These are phyloP conservation scores for Nymphaea colorata DNA, from an alignment of 164 flowering plant genomes.

Conservation along the genomic window DNA sequence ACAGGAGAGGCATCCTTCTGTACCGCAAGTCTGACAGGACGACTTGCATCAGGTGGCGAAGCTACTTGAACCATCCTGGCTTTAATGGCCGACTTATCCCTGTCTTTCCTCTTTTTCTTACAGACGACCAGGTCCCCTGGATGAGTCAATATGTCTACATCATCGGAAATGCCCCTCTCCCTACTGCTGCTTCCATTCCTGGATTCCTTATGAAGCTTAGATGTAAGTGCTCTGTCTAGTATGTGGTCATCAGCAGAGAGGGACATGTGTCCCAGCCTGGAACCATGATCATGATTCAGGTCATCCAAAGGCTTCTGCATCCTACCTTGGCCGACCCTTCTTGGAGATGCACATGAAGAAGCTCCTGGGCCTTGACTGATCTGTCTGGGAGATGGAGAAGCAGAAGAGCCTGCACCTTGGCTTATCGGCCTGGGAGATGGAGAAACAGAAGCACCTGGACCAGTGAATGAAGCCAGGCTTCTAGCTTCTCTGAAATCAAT, in stretches of 20 bases:
- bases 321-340: conserved; percentile 29
- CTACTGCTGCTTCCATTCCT: conserved; percentile 35
- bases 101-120: conserved; percentile 93
- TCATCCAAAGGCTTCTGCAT: conserved; percentile 44
- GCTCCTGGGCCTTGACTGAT: neutral
- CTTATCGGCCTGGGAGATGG: neutral
- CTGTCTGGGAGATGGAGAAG: conserved; percentile 36
- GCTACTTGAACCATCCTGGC: conserved; percentile 42
- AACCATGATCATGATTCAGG: conserved; percentile 36
- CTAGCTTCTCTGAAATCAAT: conserved; percentile 73
- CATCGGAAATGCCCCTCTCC: conserved; percentile 35
- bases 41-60: conserved; percentile 44
- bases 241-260: conserved; percentile 26
- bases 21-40: conserved; percentile 26
- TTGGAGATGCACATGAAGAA: conserved; percentile 30
- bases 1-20: neutral
- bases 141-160: conserved; percentile 47
- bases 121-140: conserved; percentile 94
- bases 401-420: neutral
- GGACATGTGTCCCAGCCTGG: conserved; percentile 18
- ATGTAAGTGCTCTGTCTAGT: conserved; percentile 21
- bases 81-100: conserved; percentile 59
- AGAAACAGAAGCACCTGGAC: conserved; percentile 21
- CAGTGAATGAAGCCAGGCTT: conserved; percentile 41
- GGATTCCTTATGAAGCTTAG: conserved; percentile 41